Conservation (phyloP, 495 filamentous ascomycete species). For the Pyrenula massariospora region DNA sequence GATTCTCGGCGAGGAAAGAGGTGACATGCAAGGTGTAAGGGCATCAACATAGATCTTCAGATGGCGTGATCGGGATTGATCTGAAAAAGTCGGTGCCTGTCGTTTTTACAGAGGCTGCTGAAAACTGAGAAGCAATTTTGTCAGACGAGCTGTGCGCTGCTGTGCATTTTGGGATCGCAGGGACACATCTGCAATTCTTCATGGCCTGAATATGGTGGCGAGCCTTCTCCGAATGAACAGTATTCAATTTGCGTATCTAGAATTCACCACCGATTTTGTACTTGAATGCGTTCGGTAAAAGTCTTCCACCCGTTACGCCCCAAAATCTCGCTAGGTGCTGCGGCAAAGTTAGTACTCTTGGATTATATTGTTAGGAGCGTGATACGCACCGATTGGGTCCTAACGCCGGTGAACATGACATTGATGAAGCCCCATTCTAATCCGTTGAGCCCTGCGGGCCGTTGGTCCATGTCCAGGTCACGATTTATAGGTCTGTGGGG, state of each 20-base stretch:
- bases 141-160: too few relatives aligned
- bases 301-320: conserved; percentile 29
- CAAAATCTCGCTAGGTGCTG: conserved; percentile 26
- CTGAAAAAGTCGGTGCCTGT: background rate
- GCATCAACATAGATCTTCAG: conserved; percentile 12
- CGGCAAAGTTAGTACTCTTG: conserved; percentile 4
- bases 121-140: too few relatives aligned
- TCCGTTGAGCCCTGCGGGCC: conserved; percentile 28
- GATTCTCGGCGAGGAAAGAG: conserved; percentile 36
- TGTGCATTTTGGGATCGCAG: too few relatives aligned
- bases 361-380: conserved; percentile 1
- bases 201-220: too few relatives aligned
- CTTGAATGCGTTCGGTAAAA: conserved; percentile 29
- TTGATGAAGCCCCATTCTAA: conserved; percentile 33
- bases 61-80: background rate
- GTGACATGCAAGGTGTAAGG: conserved; percentile 17
- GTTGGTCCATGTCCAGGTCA: conserved; percentile 23
- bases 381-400: conserved; percentile 36
- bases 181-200: too few relatives aligned
- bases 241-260: conserved; percentile 17
- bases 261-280: conserved; percentile 40
- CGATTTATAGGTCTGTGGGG: conserved; percentile 34
- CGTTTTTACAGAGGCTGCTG: too few relatives aligned
- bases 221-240: too few relatives aligned
- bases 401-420: conserved; percentile 40